A percentile compares a stretch with the other conserved stretches of the same genome.
Evolutionary conservation across 139 green algal species (phyloP).

Genomic region (Closterium sp.): DNA sequence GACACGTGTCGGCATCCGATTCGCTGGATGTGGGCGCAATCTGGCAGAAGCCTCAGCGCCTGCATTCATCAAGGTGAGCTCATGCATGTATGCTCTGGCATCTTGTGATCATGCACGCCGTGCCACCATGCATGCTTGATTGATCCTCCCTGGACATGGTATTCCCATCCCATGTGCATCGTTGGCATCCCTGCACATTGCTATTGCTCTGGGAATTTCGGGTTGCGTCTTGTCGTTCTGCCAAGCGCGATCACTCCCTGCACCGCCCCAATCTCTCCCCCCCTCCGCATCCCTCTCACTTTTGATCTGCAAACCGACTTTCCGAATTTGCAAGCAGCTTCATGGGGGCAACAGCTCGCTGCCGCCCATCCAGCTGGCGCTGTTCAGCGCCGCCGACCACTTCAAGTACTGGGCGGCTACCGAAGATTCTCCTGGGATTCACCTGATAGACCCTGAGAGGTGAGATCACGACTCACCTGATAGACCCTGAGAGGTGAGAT

Average conservation of each 20-base stretch:
- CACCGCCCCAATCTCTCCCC: background rate
- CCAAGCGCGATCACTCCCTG: background rate
- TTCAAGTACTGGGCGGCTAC: slow-evolving; percentile 59
- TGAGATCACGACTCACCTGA: slow-evolving; percentile 28
- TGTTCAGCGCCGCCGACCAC: slow-evolving; percentile 61
- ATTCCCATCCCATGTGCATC: too few relatives aligned
- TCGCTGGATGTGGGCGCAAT: slow-evolving; percentile 52
- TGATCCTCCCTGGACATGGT: too few relatives aligned
- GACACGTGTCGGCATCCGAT: slow-evolving; percentile 45
- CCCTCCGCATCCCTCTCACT: background rate
- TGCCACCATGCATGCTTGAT: too few relatives aligned
- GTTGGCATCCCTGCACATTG: too few relatives aligned
- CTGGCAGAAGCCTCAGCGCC: slow-evolving; percentile 46
- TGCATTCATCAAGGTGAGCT: slow-evolving; percentile 46
- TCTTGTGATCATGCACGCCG: background rate
- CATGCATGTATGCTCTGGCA: background rate
- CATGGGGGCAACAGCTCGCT: background rate
- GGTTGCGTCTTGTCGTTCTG: background rate
- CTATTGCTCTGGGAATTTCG: background rate
- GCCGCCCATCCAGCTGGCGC: slow-evolving; percentile 48
- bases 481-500: slow-evolving; percentile 54
- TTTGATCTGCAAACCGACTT: background rate
- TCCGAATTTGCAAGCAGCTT: background rate
- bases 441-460: slow-evolving; percentile 62
- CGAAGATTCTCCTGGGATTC: slow-evolving; percentile 51